Conservation (phyloP, 2,329 filamentous ascomycete genomes). For the Herpotrichia juniperi region DNA sequence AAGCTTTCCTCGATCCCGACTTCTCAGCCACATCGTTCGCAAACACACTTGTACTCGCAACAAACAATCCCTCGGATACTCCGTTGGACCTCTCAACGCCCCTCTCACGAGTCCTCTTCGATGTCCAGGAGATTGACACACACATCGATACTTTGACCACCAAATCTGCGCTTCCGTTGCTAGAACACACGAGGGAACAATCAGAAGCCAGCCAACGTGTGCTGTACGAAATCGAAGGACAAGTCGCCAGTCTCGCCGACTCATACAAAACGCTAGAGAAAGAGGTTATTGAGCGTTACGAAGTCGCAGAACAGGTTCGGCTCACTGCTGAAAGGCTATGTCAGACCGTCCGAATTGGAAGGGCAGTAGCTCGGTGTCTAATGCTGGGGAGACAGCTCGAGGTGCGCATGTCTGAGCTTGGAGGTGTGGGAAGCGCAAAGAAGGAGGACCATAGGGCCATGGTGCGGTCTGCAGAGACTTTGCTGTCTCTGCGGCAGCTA, state of each 20-base stretch:
- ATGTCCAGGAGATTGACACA: conserved; percentile 95
- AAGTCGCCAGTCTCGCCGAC: conserved; percentile 79
- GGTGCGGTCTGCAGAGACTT: conserved; percentile 79
- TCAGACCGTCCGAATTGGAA: conserved; percentile 77
- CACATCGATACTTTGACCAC: conserved; percentile 92
- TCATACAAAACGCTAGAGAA: conserved; percentile 85
- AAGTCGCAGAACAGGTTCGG: conserved; percentile 82
- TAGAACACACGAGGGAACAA: conserved; percentile 78
- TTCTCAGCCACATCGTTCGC: conserved; percentile 86
- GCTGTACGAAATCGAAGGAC: conserved; percentile 76
- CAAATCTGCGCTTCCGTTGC: conserved; percentile 77
- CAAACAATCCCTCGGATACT: conserved; percentile 89
- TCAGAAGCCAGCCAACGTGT: conserved; percentile 75
- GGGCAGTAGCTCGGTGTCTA: conserved; percentile 78
- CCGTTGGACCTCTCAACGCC: conserved; percentile 93
- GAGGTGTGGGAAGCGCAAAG: conserved; percentile 52
- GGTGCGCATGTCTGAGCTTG: conserved; percentile 77
- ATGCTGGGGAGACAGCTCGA: conserved; percentile 86
- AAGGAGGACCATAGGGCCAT: conserved; percentile 79
- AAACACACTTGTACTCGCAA: conserved; percentile 84
- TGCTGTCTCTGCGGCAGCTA: conserved; percentile 77
- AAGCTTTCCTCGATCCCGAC: conserved; percentile 80
- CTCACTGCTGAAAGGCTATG: conserved; percentile 78
- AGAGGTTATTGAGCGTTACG: conserved; percentile 85
- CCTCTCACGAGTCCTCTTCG: conserved; percentile 90